phyloP scores from a whole-genome alignment of 2,329 filamentous ascomycete genomes.

The Ceratocystis lukuohia region DNA sequence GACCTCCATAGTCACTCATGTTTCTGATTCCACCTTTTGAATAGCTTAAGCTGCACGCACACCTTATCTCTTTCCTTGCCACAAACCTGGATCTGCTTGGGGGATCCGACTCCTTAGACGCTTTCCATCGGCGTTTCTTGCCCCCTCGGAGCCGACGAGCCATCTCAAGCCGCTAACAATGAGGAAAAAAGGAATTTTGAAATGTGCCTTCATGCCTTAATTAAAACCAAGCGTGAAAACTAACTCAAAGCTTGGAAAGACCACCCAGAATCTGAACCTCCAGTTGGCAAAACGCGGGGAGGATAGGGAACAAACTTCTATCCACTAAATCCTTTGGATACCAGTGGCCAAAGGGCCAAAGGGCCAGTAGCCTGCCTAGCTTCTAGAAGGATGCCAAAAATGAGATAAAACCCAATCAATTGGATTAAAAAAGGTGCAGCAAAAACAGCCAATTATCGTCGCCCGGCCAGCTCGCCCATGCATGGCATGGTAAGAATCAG shows the following conservation, averaged over 20 bases:
- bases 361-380: background rate
- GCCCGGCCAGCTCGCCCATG: too few species aligned
- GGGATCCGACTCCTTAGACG: background rate
- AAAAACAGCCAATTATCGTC: background rate
- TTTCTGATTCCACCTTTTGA: background rate
- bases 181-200: background rate
- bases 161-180: background rate
- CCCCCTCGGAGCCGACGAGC: constrained; percentile 1
- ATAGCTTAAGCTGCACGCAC: background rate
- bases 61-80: background rate
- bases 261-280: background rate
- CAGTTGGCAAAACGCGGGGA: background rate
- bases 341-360: background rate
- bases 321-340: background rate
- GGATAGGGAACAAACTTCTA: background rate
- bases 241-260: background rate
- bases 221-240: background rate
- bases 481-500: too few species aligned
- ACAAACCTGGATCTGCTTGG: background rate
- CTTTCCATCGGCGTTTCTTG: background rate
- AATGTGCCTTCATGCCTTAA: too few species aligned
- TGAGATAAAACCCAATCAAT: background rate
- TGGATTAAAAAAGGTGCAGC: background rate
- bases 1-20: background rate
- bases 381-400: constrained; percentile 8